Conservation (phyloP, 2,329 filamentous ascomycete species). For the Trematosphaeria pertusa region DNA sequence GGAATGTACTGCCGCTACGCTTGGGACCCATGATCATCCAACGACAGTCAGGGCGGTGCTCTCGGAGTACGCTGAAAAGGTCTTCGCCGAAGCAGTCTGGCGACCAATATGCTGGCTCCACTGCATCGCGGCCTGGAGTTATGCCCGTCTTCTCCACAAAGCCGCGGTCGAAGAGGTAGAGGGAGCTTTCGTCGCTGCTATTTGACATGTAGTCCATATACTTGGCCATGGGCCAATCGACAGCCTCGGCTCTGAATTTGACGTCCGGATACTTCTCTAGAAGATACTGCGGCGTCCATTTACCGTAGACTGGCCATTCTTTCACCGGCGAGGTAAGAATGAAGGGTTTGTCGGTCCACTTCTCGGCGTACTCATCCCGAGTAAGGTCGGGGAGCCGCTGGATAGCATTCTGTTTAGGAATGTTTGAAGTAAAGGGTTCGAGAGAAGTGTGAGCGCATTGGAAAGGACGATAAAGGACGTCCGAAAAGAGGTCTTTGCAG, state of each 20-base stretch:
- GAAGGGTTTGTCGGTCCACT: conserved; percentile 84
- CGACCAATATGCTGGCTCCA: conserved; percentile 71
- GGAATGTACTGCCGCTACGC: conserved; percentile 90
- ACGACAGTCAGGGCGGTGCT: conserved; percentile 81
- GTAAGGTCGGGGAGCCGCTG: conserved; percentile 71
- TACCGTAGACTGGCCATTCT: conserved; percentile 76
- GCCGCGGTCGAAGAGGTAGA: conserved; percentile 88
- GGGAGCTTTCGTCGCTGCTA: conserved; percentile 82
- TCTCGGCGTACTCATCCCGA: conserved; percentile 73
- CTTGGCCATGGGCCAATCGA: conserved; percentile 86
- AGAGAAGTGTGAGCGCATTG: conserved; percentile 81
- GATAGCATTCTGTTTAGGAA: conserved; percentile 78
- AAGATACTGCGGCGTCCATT: conserved; percentile 77
- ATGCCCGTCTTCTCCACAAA: conserved; percentile 89
- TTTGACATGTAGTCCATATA: conserved; percentile 84
- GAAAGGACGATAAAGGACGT: conserved; percentile 88
- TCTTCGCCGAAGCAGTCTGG: conserved; percentile 88
- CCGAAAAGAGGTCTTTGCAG: conserved; percentile 84
- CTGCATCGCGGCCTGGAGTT: conserved; percentile 61
- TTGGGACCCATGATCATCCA: conserved; percentile 93
- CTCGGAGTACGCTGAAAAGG: conserved; percentile 78
- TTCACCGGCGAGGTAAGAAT: conserved; percentile 83
- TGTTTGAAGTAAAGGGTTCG: conserved; percentile 70
- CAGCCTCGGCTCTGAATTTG: conserved; percentile 86
- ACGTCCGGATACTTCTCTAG: conserved; percentile 68